These are phyloP conservation scores for Solanum clarkiae DNA, from an alignment of 257 asterid species.

Conservation along the genomic window DNA sequence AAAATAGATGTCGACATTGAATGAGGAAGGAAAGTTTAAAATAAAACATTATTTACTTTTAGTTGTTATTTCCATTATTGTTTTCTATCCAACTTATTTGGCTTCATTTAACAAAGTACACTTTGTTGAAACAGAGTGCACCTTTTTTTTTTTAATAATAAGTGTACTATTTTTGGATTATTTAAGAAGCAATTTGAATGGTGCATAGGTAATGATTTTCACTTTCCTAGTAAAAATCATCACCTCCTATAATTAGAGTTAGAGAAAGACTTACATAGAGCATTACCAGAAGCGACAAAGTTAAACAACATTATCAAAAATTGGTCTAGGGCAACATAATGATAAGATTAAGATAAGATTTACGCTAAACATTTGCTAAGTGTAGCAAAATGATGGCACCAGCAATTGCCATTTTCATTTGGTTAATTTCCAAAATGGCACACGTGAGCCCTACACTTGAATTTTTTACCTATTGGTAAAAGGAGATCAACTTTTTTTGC, in stretches of 20 bases:
- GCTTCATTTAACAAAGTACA: background rate
- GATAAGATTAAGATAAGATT: constrained; percentile 29
- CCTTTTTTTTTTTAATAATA: background rate
- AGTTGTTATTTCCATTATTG: background rate
- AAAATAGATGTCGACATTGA: too few relatives aligned
- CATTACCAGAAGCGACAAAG: background rate
- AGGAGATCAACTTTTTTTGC: background rate
- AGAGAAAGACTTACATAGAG: background rate
- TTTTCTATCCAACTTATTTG: background rate
- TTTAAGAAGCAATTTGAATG: constrained; percentile 1
- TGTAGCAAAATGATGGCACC: constrained; percentile 21
- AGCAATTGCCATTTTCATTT: constrained; percentile 10
- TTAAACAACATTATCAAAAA: background rate
- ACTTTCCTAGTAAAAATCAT: background rate
- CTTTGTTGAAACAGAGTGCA: background rate
- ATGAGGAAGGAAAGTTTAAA: background rate
- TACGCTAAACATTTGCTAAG: constrained; percentile 13
- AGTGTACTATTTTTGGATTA: background rate
- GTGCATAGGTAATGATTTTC: constrained; percentile 1
- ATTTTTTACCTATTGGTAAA: background rate
- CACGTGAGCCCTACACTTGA: constrained; percentile 18
- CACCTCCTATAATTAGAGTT: background rate
- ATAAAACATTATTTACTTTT: background rate
- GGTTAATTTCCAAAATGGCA: constrained; percentile 10
- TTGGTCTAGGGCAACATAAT: constrained; percentile 40